phyloP scores from a whole-genome alignment of 169 alveolate genomes.

The Eimeria mitis region DNA sequence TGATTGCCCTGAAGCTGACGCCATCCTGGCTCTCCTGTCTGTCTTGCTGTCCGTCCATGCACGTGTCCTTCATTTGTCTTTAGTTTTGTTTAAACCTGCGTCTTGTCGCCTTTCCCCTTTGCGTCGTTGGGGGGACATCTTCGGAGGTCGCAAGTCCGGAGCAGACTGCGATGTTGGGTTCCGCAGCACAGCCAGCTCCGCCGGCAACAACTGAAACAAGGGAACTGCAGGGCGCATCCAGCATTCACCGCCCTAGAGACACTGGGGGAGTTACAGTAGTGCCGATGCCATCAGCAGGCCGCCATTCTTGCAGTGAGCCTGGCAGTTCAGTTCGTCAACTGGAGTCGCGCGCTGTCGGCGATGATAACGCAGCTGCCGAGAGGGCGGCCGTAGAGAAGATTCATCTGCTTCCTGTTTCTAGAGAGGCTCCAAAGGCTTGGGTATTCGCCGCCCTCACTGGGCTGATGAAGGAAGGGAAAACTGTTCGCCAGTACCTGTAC shows the following conservation, averaged over 20 bases:
- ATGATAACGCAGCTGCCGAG: slow-evolving; percentile 8
- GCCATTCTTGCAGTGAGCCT: neutral
- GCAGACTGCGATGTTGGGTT: neutral
- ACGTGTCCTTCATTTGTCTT: neutral
- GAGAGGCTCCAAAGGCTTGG: slow-evolving; percentile 59
- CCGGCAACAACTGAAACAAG: neutral
- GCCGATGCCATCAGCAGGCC: neutral
- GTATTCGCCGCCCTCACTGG: slow-evolving; percentile 53
- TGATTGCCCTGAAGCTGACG: neutral
- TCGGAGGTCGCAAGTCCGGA: neutral
- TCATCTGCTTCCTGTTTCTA: slow-evolving; percentile 56
- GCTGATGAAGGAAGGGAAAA: slow-evolving; percentile 49
- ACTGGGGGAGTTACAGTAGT: neutral
- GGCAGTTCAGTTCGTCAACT: neutral
- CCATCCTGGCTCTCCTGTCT: neutral
- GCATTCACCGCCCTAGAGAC: neutral
- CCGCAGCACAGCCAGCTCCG: neutral
- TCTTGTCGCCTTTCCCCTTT: neutral
- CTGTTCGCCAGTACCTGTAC: slow-evolving; percentile 65
- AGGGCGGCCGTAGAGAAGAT: slow-evolving; percentile 70
- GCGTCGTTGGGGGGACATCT: too few relatives aligned
- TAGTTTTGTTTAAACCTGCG: neutral
- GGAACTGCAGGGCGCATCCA: neutral
- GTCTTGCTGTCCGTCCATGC: neutral
- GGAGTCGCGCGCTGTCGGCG: neutral